Percentiles rank a stretch among this genome's conserved stretches.
These are phyloP conservation scores for Botrytis squamosa DNA, from an alignment of 2,329 filamentous ascomycete species.

Conservation along the genomic window DNA sequence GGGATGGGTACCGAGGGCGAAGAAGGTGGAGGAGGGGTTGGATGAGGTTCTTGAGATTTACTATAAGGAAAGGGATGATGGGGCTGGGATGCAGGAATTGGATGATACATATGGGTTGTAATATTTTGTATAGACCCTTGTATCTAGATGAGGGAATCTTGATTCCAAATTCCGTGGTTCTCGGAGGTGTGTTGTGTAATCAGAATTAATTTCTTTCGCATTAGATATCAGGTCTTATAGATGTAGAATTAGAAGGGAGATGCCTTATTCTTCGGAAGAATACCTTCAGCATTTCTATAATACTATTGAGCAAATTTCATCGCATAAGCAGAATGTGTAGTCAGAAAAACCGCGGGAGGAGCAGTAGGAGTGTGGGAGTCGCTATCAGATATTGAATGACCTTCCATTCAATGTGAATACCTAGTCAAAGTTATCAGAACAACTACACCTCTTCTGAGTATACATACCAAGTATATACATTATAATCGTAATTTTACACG, in stretches of 20 bases:
- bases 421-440: neutral
- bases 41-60: constrained; percentile 18
- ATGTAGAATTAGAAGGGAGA: neutral
- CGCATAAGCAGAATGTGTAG: neutral
- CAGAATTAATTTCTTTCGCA: neutral
- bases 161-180: neutral
- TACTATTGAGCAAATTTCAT: rapidly evolving
- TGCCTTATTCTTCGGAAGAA: rapidly evolving
- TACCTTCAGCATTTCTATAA: neutral
- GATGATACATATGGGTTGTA: neutral
- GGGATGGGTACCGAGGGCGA: constrained; percentile 19
- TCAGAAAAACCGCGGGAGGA: too few species aligned
- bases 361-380: neutral
- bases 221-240: neutral
- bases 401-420: neutral
- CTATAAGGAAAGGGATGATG: neutral
- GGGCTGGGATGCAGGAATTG: neutral
- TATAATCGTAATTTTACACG: too few species aligned
- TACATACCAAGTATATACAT: neutral
- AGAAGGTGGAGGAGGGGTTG: constrained; percentile 8
- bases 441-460: neutral
- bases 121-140: neutral
- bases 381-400: neutral
- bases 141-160: neutral
- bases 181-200: neutral